Percentiles rank a stretch among this genome's conserved stretches.
These are phyloP conservation scores for Fusarium nelsonii DNA, from an alignment of 2,329 filamentous ascomycete genomes.

Conservation along the genomic window DNA sequence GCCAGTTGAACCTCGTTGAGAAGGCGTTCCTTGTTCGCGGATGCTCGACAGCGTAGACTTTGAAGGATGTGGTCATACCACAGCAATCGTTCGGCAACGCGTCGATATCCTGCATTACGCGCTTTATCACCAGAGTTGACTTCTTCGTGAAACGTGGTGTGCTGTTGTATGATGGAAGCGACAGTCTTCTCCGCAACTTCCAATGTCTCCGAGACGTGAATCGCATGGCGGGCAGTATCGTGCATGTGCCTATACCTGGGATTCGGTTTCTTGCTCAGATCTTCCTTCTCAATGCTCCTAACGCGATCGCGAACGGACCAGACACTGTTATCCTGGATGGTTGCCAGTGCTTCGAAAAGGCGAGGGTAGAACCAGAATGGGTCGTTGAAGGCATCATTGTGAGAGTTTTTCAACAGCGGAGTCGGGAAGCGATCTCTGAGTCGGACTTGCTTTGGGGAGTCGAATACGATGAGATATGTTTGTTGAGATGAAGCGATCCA, in stretches of 20 bases:
- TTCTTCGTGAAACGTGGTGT: conserved; percentile 39
- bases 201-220: conserved; percentile 60
- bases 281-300: conserved; percentile 50
- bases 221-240: conserved; percentile 58
- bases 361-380: conserved; percentile 32
- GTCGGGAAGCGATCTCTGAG: background rate
- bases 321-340: conserved; percentile 47
- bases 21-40: conserved; percentile 60
- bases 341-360: conserved; percentile 1
- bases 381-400: conserved; percentile 6
- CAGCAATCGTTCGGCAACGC: conserved; percentile 50
- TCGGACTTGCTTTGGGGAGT: background rate
- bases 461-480: conserved; percentile 28
- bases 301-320: conserved; percentile 56
- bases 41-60: conserved; percentile 53
- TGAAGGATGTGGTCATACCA: conserved; percentile 52
- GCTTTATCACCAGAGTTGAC: background rate
- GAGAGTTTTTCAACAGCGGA: background rate
- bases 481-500: conserved; percentile 26
- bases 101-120: conserved; percentile 11
- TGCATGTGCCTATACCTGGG: conserved; percentile 56
- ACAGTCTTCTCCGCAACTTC: conserved; percentile 52
- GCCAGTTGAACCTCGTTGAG: conserved; percentile 67
- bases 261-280: conserved; percentile 32
- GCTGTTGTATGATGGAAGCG: conserved; percentile 50